phyloP scores from a whole-genome alignment of 75 land plant species.

The Sequoiadendron giganteum region DNA sequence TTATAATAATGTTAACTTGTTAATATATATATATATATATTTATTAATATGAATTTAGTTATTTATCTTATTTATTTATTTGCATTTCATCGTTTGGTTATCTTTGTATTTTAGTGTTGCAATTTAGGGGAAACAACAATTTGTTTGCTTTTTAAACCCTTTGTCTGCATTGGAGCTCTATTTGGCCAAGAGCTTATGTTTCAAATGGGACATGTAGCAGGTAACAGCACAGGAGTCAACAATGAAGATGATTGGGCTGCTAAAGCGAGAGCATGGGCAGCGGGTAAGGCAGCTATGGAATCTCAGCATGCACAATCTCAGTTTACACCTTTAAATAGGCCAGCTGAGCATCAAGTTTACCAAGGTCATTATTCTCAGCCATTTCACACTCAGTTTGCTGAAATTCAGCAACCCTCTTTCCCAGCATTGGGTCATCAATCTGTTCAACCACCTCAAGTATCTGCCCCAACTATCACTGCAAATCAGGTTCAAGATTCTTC shows the following conservation, averaged over 20 bases:
- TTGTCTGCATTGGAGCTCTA: neutral
- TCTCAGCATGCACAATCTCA: slow-evolving; percentile 38
- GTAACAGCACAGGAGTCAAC: slow-evolving; percentile 16
- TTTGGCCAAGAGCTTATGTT: neutral
- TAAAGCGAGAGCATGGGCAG: slow-evolving; percentile 72
- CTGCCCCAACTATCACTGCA: slow-evolving; percentile 1
- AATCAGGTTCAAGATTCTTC: slow-evolving; percentile 20
- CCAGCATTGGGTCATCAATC: slow-evolving; percentile 23
- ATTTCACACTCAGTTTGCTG: slow-evolving; percentile 20
- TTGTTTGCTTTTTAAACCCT: neutral
- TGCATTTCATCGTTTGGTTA: too few species aligned
- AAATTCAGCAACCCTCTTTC: slow-evolving; percentile 25
- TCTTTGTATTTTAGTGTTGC: too few species aligned
- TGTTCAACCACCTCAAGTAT: neutral
- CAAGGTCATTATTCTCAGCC: slow-evolving; percentile 36
- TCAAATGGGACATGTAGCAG: slow-evolving; percentile 17
- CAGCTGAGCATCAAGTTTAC: slow-evolving; percentile 33
- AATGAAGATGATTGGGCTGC: slow-evolving; percentile 74
- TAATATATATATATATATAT: too few species aligned
- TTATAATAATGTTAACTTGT: too few species aligned
- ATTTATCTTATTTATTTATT: too few species aligned
- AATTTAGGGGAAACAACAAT: too few species aligned
- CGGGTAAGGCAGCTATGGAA: slow-evolving; percentile 54
- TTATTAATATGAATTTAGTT: too few species aligned
- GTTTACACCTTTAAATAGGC: slow-evolving; percentile 23